A percentile compares a stretch with the other conserved stretches of the same genome.
Conservation (phyloP, 2,329 filamentous ascomycete genomes). For the Curvularia lunata region DNA sequence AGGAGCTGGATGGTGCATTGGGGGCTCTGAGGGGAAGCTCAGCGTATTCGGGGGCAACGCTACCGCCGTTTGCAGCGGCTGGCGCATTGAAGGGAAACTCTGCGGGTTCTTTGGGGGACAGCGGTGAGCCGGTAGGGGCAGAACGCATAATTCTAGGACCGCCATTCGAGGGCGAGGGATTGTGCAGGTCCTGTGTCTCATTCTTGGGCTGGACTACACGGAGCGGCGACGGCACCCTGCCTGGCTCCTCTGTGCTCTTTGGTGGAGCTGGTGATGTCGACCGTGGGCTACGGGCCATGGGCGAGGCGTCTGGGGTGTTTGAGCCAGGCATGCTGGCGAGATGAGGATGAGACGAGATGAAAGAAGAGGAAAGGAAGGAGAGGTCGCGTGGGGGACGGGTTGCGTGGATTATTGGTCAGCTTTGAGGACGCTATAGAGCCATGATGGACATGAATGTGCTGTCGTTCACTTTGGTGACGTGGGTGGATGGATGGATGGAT, state of each 20-base stretch:
- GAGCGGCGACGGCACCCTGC: conserved; percentile 34
- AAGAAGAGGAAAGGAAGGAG: background rate
- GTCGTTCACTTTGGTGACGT: conserved; percentile 14
- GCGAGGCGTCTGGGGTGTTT: conserved; percentile 35
- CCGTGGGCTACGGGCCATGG: conserved; percentile 33
- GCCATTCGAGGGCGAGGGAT: conserved; percentile 26
- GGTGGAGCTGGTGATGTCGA: conserved; percentile 29
- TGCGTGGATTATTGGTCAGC: conserved; percentile 15
- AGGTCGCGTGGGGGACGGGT: conserved; percentile 16
- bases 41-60: conserved; percentile 25
- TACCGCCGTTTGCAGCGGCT: conserved; percentile 23
- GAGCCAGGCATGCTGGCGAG: conserved; percentile 35
- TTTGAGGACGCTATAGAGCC: conserved; percentile 22
- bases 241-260: conserved; percentile 25
- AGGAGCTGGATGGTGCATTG: conserved; percentile 31
- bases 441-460: conserved; percentile 17
- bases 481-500: conserved; percentile 2
- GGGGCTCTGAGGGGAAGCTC: conserved; percentile 25
- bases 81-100: conserved; percentile 48
- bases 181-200: conserved; percentile 24
- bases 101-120: conserved; percentile 34
- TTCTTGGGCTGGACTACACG: conserved; percentile 29
- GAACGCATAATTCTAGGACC: conserved; percentile 39
- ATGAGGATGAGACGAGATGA: background rate
- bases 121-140: conserved; percentile 39